Conservation (phyloP, 495 filamentous ascomycete genomes). For the Penicillium egyptiacum region DNA sequence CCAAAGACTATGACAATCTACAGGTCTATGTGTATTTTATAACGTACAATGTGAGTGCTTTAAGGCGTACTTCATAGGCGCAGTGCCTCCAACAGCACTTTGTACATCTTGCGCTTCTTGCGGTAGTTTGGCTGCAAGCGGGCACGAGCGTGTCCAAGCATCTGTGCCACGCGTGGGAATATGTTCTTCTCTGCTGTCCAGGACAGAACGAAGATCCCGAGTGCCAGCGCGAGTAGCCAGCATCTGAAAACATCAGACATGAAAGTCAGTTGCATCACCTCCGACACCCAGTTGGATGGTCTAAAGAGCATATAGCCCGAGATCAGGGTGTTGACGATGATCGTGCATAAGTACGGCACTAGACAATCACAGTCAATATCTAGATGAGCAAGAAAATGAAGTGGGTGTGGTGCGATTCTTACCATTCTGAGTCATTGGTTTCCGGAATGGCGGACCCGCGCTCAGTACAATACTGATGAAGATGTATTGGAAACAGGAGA, state of each 20-base stretch:
- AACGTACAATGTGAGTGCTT: slow-evolving; percentile 16
- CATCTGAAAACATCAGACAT: slow-evolving; percentile 69
- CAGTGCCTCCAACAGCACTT: slow-evolving; percentile 75
- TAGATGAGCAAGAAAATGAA: neutral
- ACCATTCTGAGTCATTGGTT: slow-evolving; percentile 78
- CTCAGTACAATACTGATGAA: slow-evolving; percentile 83
- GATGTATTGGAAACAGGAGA: slow-evolving; percentile 94
- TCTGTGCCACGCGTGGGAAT: slow-evolving; percentile 68
- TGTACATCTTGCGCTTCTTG: slow-evolving; percentile 87
- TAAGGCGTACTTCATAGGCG: slow-evolving; percentile 30
- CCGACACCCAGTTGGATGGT: slow-evolving; percentile 63
- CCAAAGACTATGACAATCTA: slow-evolving; percentile 8
- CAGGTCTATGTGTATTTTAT: slow-evolving; percentile 13
- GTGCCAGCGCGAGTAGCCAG: slow-evolving; percentile 66
- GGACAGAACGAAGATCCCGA: slow-evolving; percentile 62
- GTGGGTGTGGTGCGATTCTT: slow-evolving; percentile 29
- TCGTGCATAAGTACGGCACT: slow-evolving; percentile 74
- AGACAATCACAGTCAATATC: slow-evolving; percentile 14
- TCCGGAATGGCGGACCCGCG: slow-evolving; percentile 84
- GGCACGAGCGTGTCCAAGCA: slow-evolving; percentile 59
- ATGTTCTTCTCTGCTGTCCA: slow-evolving; percentile 69
- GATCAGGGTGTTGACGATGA: slow-evolving; percentile 63
- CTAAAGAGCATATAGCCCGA: slow-evolving; percentile 74
- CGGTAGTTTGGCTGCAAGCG: slow-evolving; percentile 53
- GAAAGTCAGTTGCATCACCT: slow-evolving; percentile 81